phyloP scores from a whole-genome alignment of 83 land plant species.

The Diphasiastrum complanatum region DNA sequence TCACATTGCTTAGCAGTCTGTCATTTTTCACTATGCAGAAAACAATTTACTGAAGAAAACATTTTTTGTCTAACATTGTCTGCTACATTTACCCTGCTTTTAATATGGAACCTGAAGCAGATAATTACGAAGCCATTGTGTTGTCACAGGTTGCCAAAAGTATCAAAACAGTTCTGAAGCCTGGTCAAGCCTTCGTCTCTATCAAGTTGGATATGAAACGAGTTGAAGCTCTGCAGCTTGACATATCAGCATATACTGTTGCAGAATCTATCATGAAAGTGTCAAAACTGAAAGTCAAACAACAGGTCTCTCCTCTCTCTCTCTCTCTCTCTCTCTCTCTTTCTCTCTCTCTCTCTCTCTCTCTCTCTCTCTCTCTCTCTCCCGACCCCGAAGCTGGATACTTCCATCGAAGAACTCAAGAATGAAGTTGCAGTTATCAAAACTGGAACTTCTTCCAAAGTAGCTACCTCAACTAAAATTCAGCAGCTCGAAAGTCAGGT shows the following conservation, averaged over 20 bases:
- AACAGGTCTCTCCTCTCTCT: constrained; percentile 39
- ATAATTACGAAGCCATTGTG: neutral
- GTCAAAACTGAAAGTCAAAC: constrained; percentile 63
- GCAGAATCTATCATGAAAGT: constrained; percentile 52
- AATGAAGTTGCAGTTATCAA: too few relatives aligned
- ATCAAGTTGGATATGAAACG: constrained; percentile 58
- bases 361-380: neutral
- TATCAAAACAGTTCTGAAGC: constrained; percentile 53
- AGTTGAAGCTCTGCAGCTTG: constrained; percentile 53
- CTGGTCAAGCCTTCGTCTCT: constrained; percentile 46
- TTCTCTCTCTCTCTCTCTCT: neutral
- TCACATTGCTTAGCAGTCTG: too few relatives aligned
- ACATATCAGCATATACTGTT: constrained; percentile 53
- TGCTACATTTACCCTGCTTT: too few relatives aligned
- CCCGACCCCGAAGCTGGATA: too few relatives aligned
- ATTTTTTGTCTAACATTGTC: too few relatives aligned
- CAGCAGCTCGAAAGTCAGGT: too few relatives aligned
- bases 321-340: neutral
- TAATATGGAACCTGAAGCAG: too few relatives aligned
- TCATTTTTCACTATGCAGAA: too few relatives aligned
- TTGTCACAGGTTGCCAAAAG: constrained; percentile 61
- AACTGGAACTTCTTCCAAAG: too few relatives aligned
- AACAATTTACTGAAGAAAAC: too few relatives aligned
- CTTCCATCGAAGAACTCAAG: too few relatives aligned
- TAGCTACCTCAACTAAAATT: too few relatives aligned